Conservation (phyloP, 2,329 filamentous ascomycete species). For the Penicillium psychrosexuale region DNA sequence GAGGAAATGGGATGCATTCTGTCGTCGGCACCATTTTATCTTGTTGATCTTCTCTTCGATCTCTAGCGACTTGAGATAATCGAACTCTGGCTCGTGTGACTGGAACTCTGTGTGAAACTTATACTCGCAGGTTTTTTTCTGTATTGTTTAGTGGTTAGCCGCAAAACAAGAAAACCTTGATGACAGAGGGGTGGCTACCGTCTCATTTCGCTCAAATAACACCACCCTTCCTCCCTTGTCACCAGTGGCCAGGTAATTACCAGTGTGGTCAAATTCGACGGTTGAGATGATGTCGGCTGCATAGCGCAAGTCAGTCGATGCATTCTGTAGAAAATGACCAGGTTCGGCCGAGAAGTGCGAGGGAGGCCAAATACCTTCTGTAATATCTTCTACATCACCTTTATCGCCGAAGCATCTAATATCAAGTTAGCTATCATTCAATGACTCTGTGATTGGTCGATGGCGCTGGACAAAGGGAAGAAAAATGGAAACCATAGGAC, state of each 20-base stretch:
- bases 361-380: conserved; percentile 65
- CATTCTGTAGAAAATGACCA: conserved; percentile 3
- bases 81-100: conserved; percentile 98
- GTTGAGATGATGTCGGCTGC: conserved; percentile 53
- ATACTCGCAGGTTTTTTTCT: conserved; percentile 99
- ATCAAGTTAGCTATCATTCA: conserved; percentile 10
- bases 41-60: conserved; percentile 99
- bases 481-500: not conserved
- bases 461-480: not conserved
- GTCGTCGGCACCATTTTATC: conserved; percentile 98
- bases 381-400: conserved; percentile 98
- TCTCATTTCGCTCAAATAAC: conserved; percentile 76
- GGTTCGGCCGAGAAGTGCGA: conserved; percentile 1
- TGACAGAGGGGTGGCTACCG: conserved; percentile 52
- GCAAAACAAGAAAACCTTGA: not conserved
- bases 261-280: conserved; percentile 53
- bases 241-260: conserved; percentile 52
- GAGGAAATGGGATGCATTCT: conserved; percentile 97
- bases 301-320: conserved; percentile 13
- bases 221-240: conserved; percentile 53
- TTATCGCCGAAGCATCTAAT: conserved; percentile 97
- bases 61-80: conserved; percentile 97
- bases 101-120: conserved; percentile 99
- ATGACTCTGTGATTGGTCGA: not conserved
- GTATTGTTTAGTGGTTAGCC: conserved; percentile 31